phyloP scores from a whole-genome alignment of 73 alveolate genomes.

The Paramecium biaurelia region DNA sequence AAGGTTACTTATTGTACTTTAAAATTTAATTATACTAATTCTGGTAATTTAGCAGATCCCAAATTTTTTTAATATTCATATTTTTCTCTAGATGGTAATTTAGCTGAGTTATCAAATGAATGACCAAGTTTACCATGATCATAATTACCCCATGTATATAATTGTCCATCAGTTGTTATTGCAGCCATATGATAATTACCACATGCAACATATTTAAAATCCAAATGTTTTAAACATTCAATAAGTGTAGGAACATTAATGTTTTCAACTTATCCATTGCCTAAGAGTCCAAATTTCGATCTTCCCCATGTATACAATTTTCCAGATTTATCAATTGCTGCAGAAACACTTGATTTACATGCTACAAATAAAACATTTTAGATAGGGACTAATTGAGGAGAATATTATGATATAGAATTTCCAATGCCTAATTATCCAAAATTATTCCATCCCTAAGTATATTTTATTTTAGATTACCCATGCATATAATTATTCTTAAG shows the following conservation, averaged over 20 bases:
- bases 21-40: constrained; percentile 31
- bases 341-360: constrained; percentile 13
- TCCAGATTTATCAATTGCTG: constrained; percentile 51
- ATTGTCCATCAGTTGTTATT: constrained; percentile 48
- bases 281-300: constrained; percentile 45
- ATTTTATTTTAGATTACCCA: constrained; percentile 3
- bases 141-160: constrained; percentile 64
- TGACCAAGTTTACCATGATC: constrained; percentile 64
- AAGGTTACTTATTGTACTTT: constrained; percentile 52
- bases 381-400: not conserved
- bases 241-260: constrained; percentile 17
- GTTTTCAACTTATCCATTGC: constrained; percentile 33
- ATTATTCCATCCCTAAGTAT: constrained; percentile 48
- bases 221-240: constrained; percentile 23
- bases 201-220: constrained; percentile 52
- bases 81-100: constrained; percentile 40
- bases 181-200: constrained; percentile 67
- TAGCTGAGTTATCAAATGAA: not conserved
- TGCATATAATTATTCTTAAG: constrained; percentile 36
- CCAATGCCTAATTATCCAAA: constrained; percentile 53
- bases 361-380: not conserved
- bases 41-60: constrained; percentile 53
- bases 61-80: constrained; percentile 28
- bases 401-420: not conserved
- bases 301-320: constrained; percentile 49